Percentiles rank a stretch among this genome's conserved stretches.
These are phyloP conservation scores for Plectosphaerella plurivora DNA, from an alignment of 2,329 filamentous ascomycete species.

Conservation along the genomic window DNA sequence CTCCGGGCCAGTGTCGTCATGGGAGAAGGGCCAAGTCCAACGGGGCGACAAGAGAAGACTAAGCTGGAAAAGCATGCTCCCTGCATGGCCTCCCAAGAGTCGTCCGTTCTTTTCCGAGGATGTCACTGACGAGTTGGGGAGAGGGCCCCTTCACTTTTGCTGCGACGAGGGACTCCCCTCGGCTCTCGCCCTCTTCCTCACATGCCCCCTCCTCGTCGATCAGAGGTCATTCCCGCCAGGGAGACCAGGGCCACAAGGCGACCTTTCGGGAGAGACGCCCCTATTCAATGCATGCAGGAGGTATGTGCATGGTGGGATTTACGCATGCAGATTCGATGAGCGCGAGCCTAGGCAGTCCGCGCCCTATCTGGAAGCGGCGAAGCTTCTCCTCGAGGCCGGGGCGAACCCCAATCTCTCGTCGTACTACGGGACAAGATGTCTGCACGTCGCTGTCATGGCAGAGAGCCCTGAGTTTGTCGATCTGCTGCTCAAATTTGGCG, in stretches of 20 bases:
- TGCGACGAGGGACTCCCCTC: not conserved
- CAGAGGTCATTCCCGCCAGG: not conserved
- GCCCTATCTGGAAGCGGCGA: slow-evolving; percentile 1
- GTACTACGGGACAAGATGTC: slow-evolving; percentile 6
- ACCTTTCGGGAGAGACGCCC: slow-evolving; percentile 3
- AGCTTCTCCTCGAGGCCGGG: slow-evolving; percentile 9
- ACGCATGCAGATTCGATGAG: not conserved
- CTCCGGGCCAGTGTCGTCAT: not conserved
- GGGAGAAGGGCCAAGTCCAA: slow-evolving; percentile 1
- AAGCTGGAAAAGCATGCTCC: no score
- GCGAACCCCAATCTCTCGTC: slow-evolving; percentile 10
- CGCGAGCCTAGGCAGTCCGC: not conserved
- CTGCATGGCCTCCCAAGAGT: no score
- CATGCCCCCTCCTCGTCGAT: slow-evolving; percentile 5
- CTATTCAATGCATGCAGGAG: slow-evolving; percentile 7
- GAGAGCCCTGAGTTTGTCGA: slow-evolving; percentile 5
- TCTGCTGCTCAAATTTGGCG: slow-evolving; percentile 10
- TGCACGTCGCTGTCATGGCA: slow-evolving; percentile 8
- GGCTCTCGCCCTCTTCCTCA: not conserved
- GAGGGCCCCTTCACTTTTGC: not conserved
- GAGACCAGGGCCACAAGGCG: no score
- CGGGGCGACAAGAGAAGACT: not conserved
- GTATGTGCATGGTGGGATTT: slow-evolving; percentile 3
- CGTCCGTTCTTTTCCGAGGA: not conserved
- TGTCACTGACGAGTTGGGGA: not conserved